Evolutionary conservation across 2,329 filamentous ascomycete genomes (phyloP), one percentile per base, ranked within the genome.

Genomic region (Exophiala sp.): DNA sequence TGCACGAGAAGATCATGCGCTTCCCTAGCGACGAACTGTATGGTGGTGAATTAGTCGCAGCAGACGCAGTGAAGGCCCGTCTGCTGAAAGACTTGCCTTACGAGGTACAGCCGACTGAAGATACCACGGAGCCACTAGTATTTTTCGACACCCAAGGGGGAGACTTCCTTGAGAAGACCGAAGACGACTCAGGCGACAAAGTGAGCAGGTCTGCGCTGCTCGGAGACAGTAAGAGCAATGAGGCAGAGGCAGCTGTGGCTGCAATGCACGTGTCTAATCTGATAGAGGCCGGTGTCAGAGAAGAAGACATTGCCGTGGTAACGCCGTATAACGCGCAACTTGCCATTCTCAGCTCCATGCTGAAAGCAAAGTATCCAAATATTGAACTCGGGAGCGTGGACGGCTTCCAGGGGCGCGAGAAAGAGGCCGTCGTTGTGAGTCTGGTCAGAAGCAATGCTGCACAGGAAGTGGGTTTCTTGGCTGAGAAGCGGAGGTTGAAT

Each of bases 91-190:
- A 89, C 56, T 68, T 98, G 3, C 80, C 83, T 0, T 95, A 95
- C 64, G 80, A 80, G 8, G 83, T 96, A 0, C 64, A 81, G 50
- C 83, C 86, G 44, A 89, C 80, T 0, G 93, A 97, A 57, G 88
- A 98, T 62, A 97, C 91, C 0, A 78, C 70, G 41, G 88, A 95
- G 67, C 87, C 93, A 0, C 70, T 98, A 1, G 80, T 98, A 8
- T 97, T 97, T 68, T 94, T 88, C 66, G 93, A 98, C 64, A 98
- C 93, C 0, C 93, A 97, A 67, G 93, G 93, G 8, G 93, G 90
- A 0, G 87, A 94, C 62, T 96, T 91, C 53, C 82, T 86, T 0
- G 90, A 97, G 70, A 84, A 81, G 64, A 82, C 78, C 39, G 86
- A 94, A 60, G 86, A 89, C 11, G 82, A 85, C 19, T 82, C 82